Conservation (phyloP, 768 basidiomycete species). For the Pleurotus salmoneostramineus region DNA sequence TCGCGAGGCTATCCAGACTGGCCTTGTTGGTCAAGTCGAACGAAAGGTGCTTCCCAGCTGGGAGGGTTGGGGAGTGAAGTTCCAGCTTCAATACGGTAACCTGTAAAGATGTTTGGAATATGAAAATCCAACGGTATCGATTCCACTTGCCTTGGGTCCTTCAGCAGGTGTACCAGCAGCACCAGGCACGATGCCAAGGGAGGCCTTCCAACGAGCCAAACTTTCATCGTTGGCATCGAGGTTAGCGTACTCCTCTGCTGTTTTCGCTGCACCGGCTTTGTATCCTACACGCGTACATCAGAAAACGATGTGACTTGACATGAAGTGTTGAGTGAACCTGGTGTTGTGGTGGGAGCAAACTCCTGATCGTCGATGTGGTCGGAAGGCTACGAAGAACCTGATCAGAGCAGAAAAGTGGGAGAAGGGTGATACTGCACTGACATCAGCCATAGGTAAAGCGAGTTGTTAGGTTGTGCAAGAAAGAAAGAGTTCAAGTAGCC, state of each 20-base stretch:
- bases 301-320: slow-evolving; percentile 2
- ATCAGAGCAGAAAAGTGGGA: not conserved
- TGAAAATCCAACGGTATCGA: not conserved
- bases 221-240: slow-evolving; percentile 92
- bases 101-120: slow-evolving; percentile 33
- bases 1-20: slow-evolving; percentile 55
- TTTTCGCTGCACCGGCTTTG: slow-evolving; percentile 66
- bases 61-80: slow-evolving; percentile 74
- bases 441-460: slow-evolving; percentile 46
- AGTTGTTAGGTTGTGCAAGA: slow-evolving; percentile 13
- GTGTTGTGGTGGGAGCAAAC: slow-evolving; percentile 61
- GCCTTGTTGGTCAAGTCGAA: slow-evolving; percentile 61
- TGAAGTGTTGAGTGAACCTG: slow-evolving; percentile 39
- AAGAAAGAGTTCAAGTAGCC: slow-evolving; percentile 17
- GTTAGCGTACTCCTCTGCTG: slow-evolving; percentile 76
- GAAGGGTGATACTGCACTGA: slow-evolving; percentile 24
- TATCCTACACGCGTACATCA: slow-evolving; percentile 50
- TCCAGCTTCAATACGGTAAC: slow-evolving; percentile 74
- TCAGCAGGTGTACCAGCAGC: slow-evolving; percentile 27
- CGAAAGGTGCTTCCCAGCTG: slow-evolving; percentile 50
- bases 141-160: slow-evolving; percentile 61
- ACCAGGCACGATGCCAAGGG: slow-evolving; percentile 75
- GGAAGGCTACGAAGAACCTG: slow-evolving; percentile 34
- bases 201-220: slow-evolving; percentile 93
- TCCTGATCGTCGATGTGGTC: slow-evolving; percentile 54